Evolutionary conservation across 2,329 filamentous ascomycete species (phyloP).

Genomic region (Alternaria hordeiaustralica): DNA sequence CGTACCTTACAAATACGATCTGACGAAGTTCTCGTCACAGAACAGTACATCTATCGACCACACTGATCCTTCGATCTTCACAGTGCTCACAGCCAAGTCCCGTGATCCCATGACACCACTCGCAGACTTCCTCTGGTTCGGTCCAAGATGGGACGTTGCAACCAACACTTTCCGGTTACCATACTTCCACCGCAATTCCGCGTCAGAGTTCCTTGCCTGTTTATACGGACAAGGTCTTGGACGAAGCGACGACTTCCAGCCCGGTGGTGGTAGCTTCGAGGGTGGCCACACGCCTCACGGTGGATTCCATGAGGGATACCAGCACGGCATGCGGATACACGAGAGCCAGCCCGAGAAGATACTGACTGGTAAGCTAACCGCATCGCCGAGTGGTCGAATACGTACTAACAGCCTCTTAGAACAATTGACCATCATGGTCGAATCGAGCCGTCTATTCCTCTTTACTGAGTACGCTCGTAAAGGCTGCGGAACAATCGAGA

Average conservation of each 20-base stretch:
- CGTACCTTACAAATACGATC: slow-evolving; percentile 63
- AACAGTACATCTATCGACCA: slow-evolving; percentile 50
- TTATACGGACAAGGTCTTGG: slow-evolving; percentile 47
- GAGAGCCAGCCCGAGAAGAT: slow-evolving; percentile 53
- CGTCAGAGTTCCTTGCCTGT: slow-evolving; percentile 48
- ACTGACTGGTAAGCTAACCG: slow-evolving; percentile 38
- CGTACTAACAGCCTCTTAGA: slow-evolving; percentile 24
- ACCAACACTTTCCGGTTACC: slow-evolving; percentile 49
- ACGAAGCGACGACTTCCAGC: slow-evolving; percentile 53
- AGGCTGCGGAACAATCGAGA: slow-evolving; percentile 44
- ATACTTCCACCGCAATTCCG: slow-evolving; percentile 50
- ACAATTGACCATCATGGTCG: slow-evolving; percentile 50
- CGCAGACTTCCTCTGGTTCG: slow-evolving; percentile 50
- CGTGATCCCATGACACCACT: slow-evolving; percentile 46
- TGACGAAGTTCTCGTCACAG: slow-evolving; percentile 56
- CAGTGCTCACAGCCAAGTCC: slow-evolving; percentile 47
- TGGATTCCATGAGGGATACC: slow-evolving; percentile 54
- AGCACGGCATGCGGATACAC: slow-evolving; percentile 54
- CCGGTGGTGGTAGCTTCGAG: slow-evolving; percentile 48
- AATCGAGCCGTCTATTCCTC: slow-evolving; percentile 48
- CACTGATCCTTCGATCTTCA: slow-evolving; percentile 49
- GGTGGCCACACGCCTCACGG: slow-evolving; percentile 49
- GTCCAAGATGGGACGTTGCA: slow-evolving; percentile 49
- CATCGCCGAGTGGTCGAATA: neutral
- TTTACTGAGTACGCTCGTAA: slow-evolving; percentile 48